Evolutionary conservation across 352 stramenopile species (phyloP), one percentile per base, ranked within the genome.

Genomic region (Globisporangium barbulae): DNA sequence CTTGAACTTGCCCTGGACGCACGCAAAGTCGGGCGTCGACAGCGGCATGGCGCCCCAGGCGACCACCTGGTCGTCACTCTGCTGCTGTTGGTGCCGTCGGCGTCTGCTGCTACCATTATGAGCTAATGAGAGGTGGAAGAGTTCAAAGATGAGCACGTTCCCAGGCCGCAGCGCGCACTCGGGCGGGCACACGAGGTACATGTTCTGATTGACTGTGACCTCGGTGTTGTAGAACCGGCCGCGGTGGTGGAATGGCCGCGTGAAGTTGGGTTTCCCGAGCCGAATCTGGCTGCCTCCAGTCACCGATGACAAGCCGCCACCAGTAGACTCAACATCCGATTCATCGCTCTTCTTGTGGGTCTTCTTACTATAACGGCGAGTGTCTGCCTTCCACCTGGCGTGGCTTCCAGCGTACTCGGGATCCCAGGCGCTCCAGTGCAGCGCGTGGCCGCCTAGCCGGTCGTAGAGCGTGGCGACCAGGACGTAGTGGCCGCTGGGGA

Each of bases 191-290:
- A 97, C 81, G 48, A 91, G 73, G 44, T 84, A 91, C 33, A 97
- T 33, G 37, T 79, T 89, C 61, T 97, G 85, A 53, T 95, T 81
- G 17, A 97, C 48, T 3, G 55, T 30, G 3, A 97, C 64, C 28
- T 96, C 85, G 4, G 80, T 90, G 72, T 95, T 82, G 78, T 88
- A 96, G 65, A 92, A 96, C 13, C 87, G 75, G 1, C 91, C 88
- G n/a, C 76, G 67, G 67, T 97, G 89, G 30, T 74, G 61, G 56
- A 97, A 87, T 42, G 89, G 85, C 28, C 68, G 67, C 8, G 90
- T 97, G 22, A 92, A 78, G 47, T 85, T 84, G 19, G 80, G 79
- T 25, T 61, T 60, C 21, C 52, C 50, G 2, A 56, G 53, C 22
- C n/a, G 53, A 1, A 54, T 61, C 19, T 67, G 61, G 25, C n/a